Evolutionary conservation across 2,329 filamentous ascomycete genomes (phyloP).

Genomic region (Fonsecaea multimorphosa): DNA sequence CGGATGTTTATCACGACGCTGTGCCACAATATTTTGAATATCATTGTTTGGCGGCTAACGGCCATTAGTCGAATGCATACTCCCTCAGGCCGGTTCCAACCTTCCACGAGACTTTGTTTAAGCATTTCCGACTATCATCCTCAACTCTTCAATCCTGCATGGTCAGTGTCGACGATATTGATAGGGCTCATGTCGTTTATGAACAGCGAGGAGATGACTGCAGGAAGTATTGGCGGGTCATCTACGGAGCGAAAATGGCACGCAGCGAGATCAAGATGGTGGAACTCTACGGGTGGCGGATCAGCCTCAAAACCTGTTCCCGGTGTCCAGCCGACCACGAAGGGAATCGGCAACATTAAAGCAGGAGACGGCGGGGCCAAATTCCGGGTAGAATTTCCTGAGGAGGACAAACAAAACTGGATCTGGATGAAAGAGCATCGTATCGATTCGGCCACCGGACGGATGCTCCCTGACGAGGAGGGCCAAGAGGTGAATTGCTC

Average conservation of each 20-base stretch:
- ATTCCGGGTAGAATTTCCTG: conserved; percentile 88
- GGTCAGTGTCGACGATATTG: conserved; percentile 96
- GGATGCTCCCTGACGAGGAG: conserved; percentile 60
- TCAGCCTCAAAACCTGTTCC: conserved; percentile 61
- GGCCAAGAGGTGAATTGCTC: conserved; percentile 58
- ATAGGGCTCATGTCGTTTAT: conserved; percentile 96
- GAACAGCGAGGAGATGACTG: conserved; percentile 99
- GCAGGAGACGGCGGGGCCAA: conserved; percentile 90
- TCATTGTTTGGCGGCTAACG: not conserved
- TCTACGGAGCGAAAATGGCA: conserved; percentile 78
- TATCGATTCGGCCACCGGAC: conserved; percentile 78
- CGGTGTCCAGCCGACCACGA: conserved; percentile 61
- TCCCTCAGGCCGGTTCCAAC: conserved; percentile 91
- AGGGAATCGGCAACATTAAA: conserved; percentile 79
- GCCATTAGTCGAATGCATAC: conserved; percentile 82
- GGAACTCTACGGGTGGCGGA: conserved; percentile 93
- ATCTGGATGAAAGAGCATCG: conserved; percentile 85
- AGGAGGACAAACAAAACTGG: conserved; percentile 87
- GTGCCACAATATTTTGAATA: not conserved
- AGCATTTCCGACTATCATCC: conserved; percentile 98
- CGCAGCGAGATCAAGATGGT: conserved; percentile 83
- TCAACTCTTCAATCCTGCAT: conserved; percentile 96
- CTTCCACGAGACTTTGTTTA: conserved; percentile 87
- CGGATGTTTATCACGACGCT: not conserved
- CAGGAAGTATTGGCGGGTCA: conserved; percentile 80